These are phyloP conservation scores for Stagonosporopsis tanaceti DNA, from an alignment of 2,329 filamentous ascomycete genomes.

Conservation along the genomic window DNA sequence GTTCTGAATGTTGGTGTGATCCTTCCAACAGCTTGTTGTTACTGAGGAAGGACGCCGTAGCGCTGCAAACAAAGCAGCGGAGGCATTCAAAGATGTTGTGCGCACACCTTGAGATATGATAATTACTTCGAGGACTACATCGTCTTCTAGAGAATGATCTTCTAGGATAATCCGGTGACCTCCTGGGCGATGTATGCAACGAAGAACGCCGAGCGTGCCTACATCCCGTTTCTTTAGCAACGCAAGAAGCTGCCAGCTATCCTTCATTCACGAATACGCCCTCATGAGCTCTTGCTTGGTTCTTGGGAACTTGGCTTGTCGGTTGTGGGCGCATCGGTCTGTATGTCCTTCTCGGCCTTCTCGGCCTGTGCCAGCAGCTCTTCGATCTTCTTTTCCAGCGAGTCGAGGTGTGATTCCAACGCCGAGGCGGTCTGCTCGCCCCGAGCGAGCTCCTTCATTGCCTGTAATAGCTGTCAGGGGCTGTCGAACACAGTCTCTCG, in stretches of 20 bases:
- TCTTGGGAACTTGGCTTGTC: not conserved
- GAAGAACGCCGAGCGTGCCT: too few relatives aligned
- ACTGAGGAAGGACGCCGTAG: too few relatives aligned
- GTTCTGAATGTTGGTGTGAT: not conserved
- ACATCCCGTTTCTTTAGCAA: too few relatives aligned
- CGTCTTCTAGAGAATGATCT: too few relatives aligned
- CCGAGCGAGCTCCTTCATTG: conserved; percentile 60
- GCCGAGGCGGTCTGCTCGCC: conserved; percentile 65
- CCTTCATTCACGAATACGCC: not conserved
- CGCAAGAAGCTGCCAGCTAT: not conserved
- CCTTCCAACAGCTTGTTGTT: not conserved
- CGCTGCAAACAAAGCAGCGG: too few relatives aligned
- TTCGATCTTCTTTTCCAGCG: conserved; percentile 64
- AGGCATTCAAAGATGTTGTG: too few relatives aligned
- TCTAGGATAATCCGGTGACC: too few relatives aligned
- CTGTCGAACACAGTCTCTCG: not conserved
- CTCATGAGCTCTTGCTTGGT: conserved; percentile 16
- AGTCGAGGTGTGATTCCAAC: conserved; percentile 62
- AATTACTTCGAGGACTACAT: too few relatives aligned
- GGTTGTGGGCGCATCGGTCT: conserved; percentile 8
- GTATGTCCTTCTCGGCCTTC: conserved; percentile 46
- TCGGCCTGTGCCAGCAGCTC: conserved; percentile 60
- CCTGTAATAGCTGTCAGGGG: conserved; percentile 47
- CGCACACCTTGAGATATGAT: too few relatives aligned
- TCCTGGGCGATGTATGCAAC: too few relatives aligned